Base-by-base conservation (phyloP, 495 filamentous ascomycete species). In the Aspergillus cristatus region DNA sequence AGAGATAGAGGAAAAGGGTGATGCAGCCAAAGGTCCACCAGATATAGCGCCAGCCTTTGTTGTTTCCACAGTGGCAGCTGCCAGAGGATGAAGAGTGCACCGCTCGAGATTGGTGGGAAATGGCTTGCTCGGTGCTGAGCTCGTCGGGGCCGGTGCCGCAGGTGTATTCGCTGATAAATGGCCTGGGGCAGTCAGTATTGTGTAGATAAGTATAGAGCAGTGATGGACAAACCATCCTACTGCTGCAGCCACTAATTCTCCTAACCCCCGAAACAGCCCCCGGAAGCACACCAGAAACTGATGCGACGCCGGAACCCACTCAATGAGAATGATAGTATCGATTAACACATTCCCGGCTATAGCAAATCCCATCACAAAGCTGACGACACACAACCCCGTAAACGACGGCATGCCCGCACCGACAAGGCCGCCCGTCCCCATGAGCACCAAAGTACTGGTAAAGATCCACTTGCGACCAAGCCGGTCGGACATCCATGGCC, bases 91-190 rank as follows among this genome's bases (percentile, higher is more conserved):
- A 14, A 10, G 6, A 11, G 24, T 11, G 6, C 6, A 11, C 11
- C 11, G 18, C 38, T 4, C 38, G 43, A 28, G 24, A 32, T 12
- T 24, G 32, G 12, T 47, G 26, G 13, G 29, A 15, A 10, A 51
- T 29, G 3, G 43, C 34, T 13, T 46, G 35, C 2, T 37, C 20
- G 28, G 46, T 42, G 31, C 46, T 50, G 13, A 50, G 17, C 11
- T 42, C 39, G 29, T 42, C 46, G 8, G 63, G 51, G 13, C 55
- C 48, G 7, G 49, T 41, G 37, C 47, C 58, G 36, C 70, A 75
- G 7, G 56, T 54, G 37, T 63, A 73, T 16, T 42, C 35, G 0
- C 35, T 47, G 28, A 54, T 54, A 14, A 54, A 50, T 1, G 44
- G 44, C 51, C 50, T 53, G 14, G 12, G n/a, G 18, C 10, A 18